A percentile compares a stretch with the other conserved stretches of the same genome.
Evolutionary conservation across 2,329 filamentous ascomycete genomes (phyloP).

Genomic region (Capronia coronata): DNA sequence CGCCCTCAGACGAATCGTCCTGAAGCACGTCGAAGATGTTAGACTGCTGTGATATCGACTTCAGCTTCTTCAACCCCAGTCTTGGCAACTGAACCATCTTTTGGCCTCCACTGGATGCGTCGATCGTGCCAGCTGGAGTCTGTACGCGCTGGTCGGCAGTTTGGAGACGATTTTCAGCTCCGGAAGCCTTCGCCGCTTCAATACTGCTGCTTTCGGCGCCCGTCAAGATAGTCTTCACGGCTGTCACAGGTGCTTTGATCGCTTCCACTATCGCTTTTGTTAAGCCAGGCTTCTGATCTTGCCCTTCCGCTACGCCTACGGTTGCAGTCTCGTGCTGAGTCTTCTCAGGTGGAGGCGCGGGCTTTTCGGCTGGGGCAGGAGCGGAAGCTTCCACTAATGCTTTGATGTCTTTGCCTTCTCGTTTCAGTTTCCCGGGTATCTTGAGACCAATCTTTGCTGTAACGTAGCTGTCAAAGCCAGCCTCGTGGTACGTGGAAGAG

Average conservation of each 20-base stretch:
- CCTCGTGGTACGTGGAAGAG: slow-evolving; percentile 48
- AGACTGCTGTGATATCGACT: slow-evolving; percentile 12
- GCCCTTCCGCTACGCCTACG: not conserved
- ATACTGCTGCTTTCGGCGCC: slow-evolving; percentile 1
- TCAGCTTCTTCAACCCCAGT: slow-evolving; percentile 11
- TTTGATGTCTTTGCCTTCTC: slow-evolving; percentile 29
- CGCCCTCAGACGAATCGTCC: slow-evolving; percentile 4
- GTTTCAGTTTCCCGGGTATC: slow-evolving; percentile 39
- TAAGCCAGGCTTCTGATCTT: slow-evolving; percentile 5
- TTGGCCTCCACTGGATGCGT: slow-evolving; percentile 5
- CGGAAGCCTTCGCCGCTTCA: not conserved
- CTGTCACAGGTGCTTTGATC: slow-evolving; percentile 13
- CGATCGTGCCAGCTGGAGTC: not conserved
- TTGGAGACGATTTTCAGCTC: not conserved
- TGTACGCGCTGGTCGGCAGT: not conserved
- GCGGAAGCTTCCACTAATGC: slow-evolving; percentile 5
- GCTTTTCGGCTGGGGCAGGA: not conserved
- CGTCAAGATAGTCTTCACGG: slow-evolving; percentile 10
- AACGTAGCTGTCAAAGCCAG: slow-evolving; percentile 57
- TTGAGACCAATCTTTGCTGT: slow-evolving; percentile 55
- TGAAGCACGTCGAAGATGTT: slow-evolving; percentile 23
- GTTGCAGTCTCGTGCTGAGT: not conserved
- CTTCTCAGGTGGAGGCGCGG: not conserved
- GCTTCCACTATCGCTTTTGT: slow-evolving; percentile 10
- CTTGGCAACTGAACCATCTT: not conserved